These are phyloP conservation scores for Ophiostoma triangulosporum DNA, from an alignment of 2,329 filamentous ascomycete genomes.

Conservation along the genomic window DNA sequence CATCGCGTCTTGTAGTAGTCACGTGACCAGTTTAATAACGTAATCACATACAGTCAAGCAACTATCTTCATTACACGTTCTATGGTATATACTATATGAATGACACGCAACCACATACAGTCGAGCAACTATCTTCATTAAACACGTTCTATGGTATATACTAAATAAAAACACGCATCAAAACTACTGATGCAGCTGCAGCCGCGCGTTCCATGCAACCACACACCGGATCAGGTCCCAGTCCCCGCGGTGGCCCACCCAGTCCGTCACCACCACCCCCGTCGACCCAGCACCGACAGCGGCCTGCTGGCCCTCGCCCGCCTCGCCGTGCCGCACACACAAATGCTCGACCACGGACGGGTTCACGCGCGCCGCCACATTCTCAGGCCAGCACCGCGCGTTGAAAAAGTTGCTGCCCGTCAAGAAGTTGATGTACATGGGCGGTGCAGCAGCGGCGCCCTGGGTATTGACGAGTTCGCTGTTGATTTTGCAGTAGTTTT, in stretches of 20 bases:
- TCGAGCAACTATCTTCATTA: too few relatives aligned
- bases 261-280: conserved; percentile 84
- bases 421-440: conserved; percentile 82
- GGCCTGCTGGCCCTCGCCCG: conserved; percentile 35
- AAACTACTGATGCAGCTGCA: conserved; percentile 33
- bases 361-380: conserved; percentile 78
- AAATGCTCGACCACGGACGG: conserved; percentile 55
- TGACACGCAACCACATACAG: too few relatives aligned
- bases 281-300: conserved; percentile 59
- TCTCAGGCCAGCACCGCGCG: conserved; percentile 81
- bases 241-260: conserved; percentile 74
- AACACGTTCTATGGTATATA: not conserved
- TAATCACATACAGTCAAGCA: not conserved
- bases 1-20: not conserved
- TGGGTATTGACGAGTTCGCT: not conserved
- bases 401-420: conserved; percentile 93
- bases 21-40: not conserved
- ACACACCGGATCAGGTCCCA: conserved; percentile 85
- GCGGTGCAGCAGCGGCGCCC: conserved; percentile 23
- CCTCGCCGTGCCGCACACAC: conserved; percentile 41
- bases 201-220: conserved; percentile 75
- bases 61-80: too few relatives aligned
- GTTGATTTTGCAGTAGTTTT: conserved; percentile 20
- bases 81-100: too few relatives aligned
- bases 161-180: not conserved